Percentiles rank a stretch among this genome's conserved stretches.
phyloP scores from a whole-genome alignment of 257 asterid species.

The Scutellaria barbata region DNA sequence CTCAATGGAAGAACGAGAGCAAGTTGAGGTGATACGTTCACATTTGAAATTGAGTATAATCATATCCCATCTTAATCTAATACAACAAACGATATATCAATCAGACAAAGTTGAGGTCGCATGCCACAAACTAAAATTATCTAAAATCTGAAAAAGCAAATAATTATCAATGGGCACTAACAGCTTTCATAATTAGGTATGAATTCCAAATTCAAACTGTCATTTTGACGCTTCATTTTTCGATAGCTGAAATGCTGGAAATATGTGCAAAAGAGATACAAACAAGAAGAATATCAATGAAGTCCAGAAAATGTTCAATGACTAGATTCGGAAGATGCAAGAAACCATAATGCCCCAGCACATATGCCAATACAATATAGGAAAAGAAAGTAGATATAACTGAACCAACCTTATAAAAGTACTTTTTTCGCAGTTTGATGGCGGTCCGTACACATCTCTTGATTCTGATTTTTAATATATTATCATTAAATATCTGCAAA shows the following conservation, averaged over 20 bases:
- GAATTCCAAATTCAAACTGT: not conserved
- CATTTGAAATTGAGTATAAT: not conserved
- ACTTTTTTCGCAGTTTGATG: conserved; percentile 92
- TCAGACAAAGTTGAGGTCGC: not conserved
- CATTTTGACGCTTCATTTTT: conserved; percentile 3
- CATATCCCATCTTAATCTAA: conserved; percentile 8
- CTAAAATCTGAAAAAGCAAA: not conserved
- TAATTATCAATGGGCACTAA: not conserved
- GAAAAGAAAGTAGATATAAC: conserved; percentile 33
- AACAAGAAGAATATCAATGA: conserved; percentile 7
- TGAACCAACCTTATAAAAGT: conserved; percentile 69
- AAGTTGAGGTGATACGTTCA: not conserved
- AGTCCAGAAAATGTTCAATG: conserved; percentile 10
- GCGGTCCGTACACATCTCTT: conserved; percentile 87
- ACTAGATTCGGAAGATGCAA: conserved; percentile 4
- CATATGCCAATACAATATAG: not conserved
- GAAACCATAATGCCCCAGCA: conserved; percentile 13
- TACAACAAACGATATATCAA: not conserved
- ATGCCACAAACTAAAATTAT: not conserved
- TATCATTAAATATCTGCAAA: conserved; percentile 89
- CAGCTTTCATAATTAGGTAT: conserved; percentile 5
- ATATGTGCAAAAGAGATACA: not conserved
- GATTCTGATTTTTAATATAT: conserved; percentile 78
- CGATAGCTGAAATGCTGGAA: conserved; percentile 6
- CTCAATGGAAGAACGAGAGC: conserved; percentile 20